A percentile compares a stretch with the other conserved stretches of the same genome.
Conservation (phyloP, 108 stramenopile species). For the Phaeodactylum tricornutum region DNA sequence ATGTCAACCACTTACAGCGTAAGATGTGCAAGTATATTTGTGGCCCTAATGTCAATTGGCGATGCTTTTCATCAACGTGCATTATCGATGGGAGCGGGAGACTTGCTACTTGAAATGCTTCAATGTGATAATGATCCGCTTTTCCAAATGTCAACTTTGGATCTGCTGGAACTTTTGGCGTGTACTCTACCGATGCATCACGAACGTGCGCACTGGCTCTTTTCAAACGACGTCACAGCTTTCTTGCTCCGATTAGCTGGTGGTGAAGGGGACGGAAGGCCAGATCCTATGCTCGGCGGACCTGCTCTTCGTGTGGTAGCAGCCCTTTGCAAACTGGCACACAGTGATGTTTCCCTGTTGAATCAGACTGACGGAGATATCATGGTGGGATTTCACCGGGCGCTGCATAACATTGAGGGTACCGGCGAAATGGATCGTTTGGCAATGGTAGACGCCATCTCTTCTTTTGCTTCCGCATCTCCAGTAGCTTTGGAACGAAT, state of each 20-base stretch:
- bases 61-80: constrained; percentile 6
- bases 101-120: not conserved
- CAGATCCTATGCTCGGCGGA: constrained; percentile 21
- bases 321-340: constrained; percentile 4
- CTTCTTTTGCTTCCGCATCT: constrained; percentile 19
- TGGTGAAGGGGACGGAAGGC: not conserved
- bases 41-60: constrained; percentile 2
- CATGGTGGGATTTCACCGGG: constrained; percentile 11
- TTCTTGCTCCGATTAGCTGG: constrained; percentile 15
- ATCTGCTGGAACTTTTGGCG: constrained; percentile 14
- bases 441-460: constrained; percentile 22
- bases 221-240: not conserved
- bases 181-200: constrained; percentile 9
- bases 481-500: constrained; percentile 13
- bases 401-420: constrained; percentile 12
- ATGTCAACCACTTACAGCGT: constrained; percentile 10
- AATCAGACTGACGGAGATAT: not conserved
- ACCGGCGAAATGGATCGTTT: constrained; percentile 15
- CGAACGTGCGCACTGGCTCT: constrained; percentile 14
- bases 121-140: constrained; percentile 10
- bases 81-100: not conserved
- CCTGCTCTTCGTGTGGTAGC: constrained; percentile 16
- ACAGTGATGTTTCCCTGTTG: not conserved
- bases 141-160: constrained; percentile 17
- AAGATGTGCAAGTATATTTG: constrained; percentile 14